These are phyloP conservation scores for Neofusicoccum ribis DNA, from an alignment of 2,329 filamentous ascomycete species.

Conservation along the genomic window DNA sequence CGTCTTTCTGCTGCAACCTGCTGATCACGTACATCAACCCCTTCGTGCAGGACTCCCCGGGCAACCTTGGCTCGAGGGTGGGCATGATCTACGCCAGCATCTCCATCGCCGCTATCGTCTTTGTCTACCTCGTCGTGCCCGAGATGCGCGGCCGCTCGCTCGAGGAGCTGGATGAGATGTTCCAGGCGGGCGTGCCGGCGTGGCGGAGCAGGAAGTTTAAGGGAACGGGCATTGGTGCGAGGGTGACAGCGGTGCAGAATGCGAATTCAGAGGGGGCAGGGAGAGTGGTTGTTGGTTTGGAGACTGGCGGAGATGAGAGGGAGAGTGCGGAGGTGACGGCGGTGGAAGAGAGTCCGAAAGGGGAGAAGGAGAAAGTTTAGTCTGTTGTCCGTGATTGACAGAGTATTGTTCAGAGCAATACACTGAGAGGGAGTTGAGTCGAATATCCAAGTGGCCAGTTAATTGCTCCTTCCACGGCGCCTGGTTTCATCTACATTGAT, in stretches of 20 bases:
- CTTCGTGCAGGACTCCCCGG: slow-evolving; percentile 22
- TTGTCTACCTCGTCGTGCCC: slow-evolving; percentile 61
- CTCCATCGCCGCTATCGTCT: slow-evolving; percentile 32
- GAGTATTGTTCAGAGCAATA: too few species aligned
- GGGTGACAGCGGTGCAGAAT: neutral
- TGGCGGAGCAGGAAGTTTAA: neutral
- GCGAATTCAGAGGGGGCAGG: neutral
- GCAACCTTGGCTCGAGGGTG: slow-evolving; percentile 29
- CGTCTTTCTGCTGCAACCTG: neutral
- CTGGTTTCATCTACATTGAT: too few species aligned
- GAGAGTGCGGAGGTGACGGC: neutral
- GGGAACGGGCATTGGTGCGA: neutral
- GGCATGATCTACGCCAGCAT: slow-evolving; percentile 27
- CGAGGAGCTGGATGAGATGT: slow-evolving; percentile 33
- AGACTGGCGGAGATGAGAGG: neutral
- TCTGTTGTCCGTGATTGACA: neutral
- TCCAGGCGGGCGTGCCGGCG: slow-evolving; percentile 28
- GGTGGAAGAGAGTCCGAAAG: neutral
- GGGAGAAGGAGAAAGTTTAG: neutral
- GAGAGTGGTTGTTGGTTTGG: neutral
- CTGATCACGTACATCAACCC: slow-evolving; percentile 10
- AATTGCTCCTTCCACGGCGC: too few species aligned
- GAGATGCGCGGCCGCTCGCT: slow-evolving; percentile 39
- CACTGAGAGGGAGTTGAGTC: too few species aligned
- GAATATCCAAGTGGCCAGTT: too few species aligned